phyloP scores from a whole-genome alignment of 495 filamentous ascomycete species.

The Emericellopsis terricola region DNA sequence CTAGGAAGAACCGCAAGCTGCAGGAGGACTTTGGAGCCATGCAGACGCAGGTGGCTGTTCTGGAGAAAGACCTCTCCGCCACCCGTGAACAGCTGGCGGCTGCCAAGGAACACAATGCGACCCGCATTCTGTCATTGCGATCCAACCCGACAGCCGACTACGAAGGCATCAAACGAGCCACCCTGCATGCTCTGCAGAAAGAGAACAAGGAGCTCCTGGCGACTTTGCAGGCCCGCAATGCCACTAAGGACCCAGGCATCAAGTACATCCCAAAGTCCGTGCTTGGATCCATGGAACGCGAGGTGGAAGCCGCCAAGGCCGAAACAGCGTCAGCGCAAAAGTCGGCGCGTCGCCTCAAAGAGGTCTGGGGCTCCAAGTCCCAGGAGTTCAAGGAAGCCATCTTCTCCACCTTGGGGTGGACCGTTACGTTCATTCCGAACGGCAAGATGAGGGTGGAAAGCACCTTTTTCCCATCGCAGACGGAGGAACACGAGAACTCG shows the following conservation, averaged over 20 bases:
- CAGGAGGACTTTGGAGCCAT: conserved; percentile 59
- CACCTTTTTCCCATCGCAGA: conserved; percentile 50
- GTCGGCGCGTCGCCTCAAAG: conserved; percentile 62
- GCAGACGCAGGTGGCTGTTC: conserved; percentile 43
- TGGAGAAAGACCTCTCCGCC: conserved; percentile 61
- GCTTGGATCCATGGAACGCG: conserved; percentile 51
- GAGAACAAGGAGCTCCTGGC: conserved; percentile 63
- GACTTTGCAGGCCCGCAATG: conserved; percentile 16
- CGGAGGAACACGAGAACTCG: conserved; percentile 64
- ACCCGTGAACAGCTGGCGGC: conserved; percentile 48
- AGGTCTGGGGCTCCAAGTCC: conserved; percentile 77
- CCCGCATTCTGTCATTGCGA: conserved; percentile 70
- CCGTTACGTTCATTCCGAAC: conserved; percentile 81
- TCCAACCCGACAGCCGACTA: conserved; percentile 75
- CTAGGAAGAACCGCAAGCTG: conserved; percentile 67
- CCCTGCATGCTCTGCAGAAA: conserved; percentile 52
- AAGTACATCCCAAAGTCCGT: conserved; percentile 47
- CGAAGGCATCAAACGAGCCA: conserved; percentile 65
- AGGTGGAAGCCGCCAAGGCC: conserved; percentile 52
- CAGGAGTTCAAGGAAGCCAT: conserved; percentile 90
- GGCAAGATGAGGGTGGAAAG: conserved; percentile 76
- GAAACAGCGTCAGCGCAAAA: conserved; percentile 72
- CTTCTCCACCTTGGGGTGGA: conserved; percentile 74
- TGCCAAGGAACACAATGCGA: conserved; percentile 55
- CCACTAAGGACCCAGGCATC: neutral